Percentiles rank a stretch among this genome's conserved stretches.
phyloP scores from a whole-genome alignment of 2,329 filamentous ascomycete genomes.

The Alternaria dauci region DNA sequence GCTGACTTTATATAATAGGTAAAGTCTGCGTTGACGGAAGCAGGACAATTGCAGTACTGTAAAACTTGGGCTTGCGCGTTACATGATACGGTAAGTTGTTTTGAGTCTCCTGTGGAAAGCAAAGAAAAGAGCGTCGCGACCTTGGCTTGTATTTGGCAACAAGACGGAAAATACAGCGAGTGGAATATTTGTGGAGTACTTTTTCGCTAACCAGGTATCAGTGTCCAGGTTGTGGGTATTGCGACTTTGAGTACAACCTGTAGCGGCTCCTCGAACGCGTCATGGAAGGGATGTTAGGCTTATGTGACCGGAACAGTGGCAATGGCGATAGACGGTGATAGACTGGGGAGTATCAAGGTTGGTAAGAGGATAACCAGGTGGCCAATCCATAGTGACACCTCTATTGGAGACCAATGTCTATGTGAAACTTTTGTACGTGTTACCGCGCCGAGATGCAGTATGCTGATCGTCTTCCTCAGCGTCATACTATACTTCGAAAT shows the following conservation, averaged over 20 bases:
- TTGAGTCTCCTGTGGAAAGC: not conserved
- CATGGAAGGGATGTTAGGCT: not conserved
- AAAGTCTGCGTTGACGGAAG: not conserved
- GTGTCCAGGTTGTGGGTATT: not conserved
- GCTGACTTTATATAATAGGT: not conserved
- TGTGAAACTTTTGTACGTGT: not conserved
- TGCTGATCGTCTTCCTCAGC: not conserved
- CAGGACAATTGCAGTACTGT: not conserved
- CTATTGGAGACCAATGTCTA: not conserved
- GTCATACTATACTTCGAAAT: conserved; percentile 14
- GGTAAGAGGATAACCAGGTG: not conserved
- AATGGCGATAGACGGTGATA: not conserved
- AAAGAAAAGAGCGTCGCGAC: not conserved
- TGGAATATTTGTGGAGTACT: too few relatives aligned
- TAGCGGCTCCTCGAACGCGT: not conserved
- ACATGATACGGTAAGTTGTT: not conserved
- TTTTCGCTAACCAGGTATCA: not conserved
- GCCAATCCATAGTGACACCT: not conserved
- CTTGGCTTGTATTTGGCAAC: not conserved
- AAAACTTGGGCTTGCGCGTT: not conserved
- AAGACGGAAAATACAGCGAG: too few relatives aligned
- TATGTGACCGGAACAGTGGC: not conserved
- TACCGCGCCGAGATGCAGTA: not conserved
- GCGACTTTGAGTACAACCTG: not conserved
- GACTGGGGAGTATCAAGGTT: not conserved